Conservation (phyloP, 1,139 yeast genomes). For the Pichia sp. region DNA sequence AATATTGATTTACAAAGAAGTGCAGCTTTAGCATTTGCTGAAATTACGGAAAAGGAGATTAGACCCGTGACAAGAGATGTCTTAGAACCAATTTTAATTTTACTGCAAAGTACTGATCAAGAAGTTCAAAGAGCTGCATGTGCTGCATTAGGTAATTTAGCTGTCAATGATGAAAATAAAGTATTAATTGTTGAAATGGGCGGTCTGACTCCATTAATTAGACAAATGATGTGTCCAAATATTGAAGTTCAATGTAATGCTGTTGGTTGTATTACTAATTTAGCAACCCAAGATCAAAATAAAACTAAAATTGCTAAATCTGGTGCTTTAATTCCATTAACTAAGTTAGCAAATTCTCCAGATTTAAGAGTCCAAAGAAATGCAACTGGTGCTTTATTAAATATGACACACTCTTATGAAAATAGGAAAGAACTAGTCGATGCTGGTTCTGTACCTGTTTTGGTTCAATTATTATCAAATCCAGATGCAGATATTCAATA, state of each 20-base stretch:
- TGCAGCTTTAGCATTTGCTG: slow-evolving; percentile 98
- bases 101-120: slow-evolving; percentile 79
- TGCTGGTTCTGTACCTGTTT: slow-evolving; percentile 97
- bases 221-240: slow-evolving; percentile 95
- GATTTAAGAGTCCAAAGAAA: slow-evolving; percentile 96
- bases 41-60: slow-evolving; percentile 93
- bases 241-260: slow-evolving; percentile 99
- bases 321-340: slow-evolving; percentile 93
- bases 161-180: slow-evolving; percentile 94
- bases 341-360: slow-evolving; percentile 87
- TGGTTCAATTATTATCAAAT: slow-evolving; percentile 81
- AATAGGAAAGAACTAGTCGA: slow-evolving; percentile 94
- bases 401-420: slow-evolving; percentile 97
- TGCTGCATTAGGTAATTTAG: slow-evolving; percentile 95
- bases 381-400: slow-evolving; percentile 94
- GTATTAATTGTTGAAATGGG: slow-evolving; percentile 95
- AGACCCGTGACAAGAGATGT: slow-evolving; percentile 88
- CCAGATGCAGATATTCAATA: slow-evolving; percentile 96
- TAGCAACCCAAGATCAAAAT: slow-evolving; percentile 98
- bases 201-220: slow-evolving; percentile 89
- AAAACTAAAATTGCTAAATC: slow-evolving; percentile 92
- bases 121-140: slow-evolving; percentile 98
- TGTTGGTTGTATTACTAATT: slow-evolving; percentile 95
- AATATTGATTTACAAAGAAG: slow-evolving; percentile 92
- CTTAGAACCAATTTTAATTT: slow-evolving; percentile 82